phyloP scores from a whole-genome alignment of 1,284 basidiomycete genomes.

The Paramarasmius palmivorus region DNA sequence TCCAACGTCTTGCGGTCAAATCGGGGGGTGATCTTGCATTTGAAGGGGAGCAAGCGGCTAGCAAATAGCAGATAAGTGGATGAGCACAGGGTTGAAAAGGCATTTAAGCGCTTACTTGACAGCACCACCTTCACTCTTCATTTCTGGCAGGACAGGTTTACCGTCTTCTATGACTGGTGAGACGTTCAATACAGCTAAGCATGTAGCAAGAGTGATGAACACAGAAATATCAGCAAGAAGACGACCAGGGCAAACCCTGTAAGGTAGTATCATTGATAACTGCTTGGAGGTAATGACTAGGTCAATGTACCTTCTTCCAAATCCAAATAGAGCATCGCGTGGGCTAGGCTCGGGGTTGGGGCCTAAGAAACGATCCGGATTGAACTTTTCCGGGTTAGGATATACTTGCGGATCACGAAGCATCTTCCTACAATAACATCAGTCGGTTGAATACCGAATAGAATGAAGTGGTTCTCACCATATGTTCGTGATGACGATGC shows the following conservation, averaged over 20 bases:
- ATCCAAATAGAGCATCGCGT: slow-evolving; percentile 17
- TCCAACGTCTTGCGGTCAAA: neutral
- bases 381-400: slow-evolving; percentile 24
- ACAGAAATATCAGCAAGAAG: slow-evolving; percentile 23
- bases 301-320: slow-evolving; percentile 18
- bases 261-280: neutral
- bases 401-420: slow-evolving; percentile 17
- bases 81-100: neutral
- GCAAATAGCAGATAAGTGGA: neutral
- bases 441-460: neutral
- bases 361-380: slow-evolving; percentile 26
- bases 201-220: slow-evolving; percentile 22
- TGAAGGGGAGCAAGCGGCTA: slow-evolving; percentile 1
- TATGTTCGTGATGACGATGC: slow-evolving; percentile 23
- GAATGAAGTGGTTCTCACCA: slow-evolving; percentile 15
- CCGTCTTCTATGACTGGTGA: slow-evolving; percentile 5
- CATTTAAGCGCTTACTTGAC: slow-evolving; percentile 4
- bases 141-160: slow-evolving; percentile 6
- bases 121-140: slow-evolving; percentile 6
- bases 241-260: slow-evolving; percentile 21
- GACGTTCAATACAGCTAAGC: slow-evolving; percentile 23
- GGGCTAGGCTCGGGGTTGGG: slow-evolving; percentile 17
- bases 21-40: neutral
- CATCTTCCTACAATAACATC: slow-evolving; percentile 15
- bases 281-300: neutral